These are phyloP conservation scores for Tricholoma terreum DNA, from an alignment of 768 basidiomycete genomes.

Conservation along the genomic window DNA sequence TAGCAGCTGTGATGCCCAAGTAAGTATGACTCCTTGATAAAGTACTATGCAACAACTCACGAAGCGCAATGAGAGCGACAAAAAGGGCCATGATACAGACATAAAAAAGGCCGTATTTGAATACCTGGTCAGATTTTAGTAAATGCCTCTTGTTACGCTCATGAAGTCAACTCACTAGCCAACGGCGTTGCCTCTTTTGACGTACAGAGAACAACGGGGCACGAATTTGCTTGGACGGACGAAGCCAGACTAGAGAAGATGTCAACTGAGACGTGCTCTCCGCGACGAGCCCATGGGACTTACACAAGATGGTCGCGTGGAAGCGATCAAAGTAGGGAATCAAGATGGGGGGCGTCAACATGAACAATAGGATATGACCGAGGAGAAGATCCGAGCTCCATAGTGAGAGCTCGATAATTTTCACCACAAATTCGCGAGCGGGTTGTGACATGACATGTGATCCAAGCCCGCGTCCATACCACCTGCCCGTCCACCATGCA, in stretches of 20 bases:
- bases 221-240: constrained; percentile 91
- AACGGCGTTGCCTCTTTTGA: constrained; percentile 84
- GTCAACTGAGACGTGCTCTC: neutral
- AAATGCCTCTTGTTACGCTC: neutral
- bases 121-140: constrained; percentile 46
- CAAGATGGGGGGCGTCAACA: constrained; percentile 84
- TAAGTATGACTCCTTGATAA: constrained; percentile 7
- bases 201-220: constrained; percentile 88
- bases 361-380: constrained; percentile 84
- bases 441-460: constrained; percentile 94
- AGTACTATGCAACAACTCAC: constrained; percentile 43
- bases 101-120: constrained; percentile 83
- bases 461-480: constrained; percentile 95
- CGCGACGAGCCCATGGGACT: constrained; percentile 30
- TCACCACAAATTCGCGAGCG: constrained; percentile 95
- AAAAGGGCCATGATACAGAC: constrained; percentile 65
- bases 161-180: constrained; percentile 61
- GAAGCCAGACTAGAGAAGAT: constrained; percentile 75
- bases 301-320: constrained; percentile 89
- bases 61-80: constrained; percentile 71
- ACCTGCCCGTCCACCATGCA: constrained; percentile 98
- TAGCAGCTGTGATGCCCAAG: constrained; percentile 41
- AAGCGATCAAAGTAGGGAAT: constrained; percentile 90
- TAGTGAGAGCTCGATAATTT: constrained; percentile 92
- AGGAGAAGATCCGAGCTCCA: constrained; percentile 95